Base-by-base conservation (phyloP, 805 yeast genomes). In the Kodamaea hsintzibuensis region DNA sequence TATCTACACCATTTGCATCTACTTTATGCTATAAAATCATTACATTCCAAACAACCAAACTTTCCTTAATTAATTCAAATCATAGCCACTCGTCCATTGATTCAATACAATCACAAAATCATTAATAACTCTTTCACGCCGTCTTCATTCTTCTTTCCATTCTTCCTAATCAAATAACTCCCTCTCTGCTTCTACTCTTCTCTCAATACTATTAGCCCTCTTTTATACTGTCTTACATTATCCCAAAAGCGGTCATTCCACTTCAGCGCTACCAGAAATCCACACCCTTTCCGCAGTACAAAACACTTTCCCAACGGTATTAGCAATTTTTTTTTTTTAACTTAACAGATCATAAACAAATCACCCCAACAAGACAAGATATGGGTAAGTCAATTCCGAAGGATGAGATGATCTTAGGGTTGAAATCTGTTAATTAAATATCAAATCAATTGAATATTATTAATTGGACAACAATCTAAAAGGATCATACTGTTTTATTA, bases 301-400 rank as follows among this genome's bases (percentile, higher is more conserved):
- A 42, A n/a, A 25, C 17, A 17, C 22, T 16, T 16, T 30, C 47
- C 39, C 39, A 27, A 30, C 35, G 16, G 38, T 45, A 43, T 19
- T 45, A 30, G 35, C 38, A 45, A 45, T 27, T 45, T 45, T 45
- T 44, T n/a, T n/a, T 45, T 45, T 45, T 17, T 45, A 30, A 30
- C 35, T 30, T 37, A 39, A 47, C 50, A 47, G 50, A 47, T 47
- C 50, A 47, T 47, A 47, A 47, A 47, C 50, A 47, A 47, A 47
- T 37, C 50, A 47, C 44, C 44, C 44, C 44, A 47, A 38, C 50
- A 45, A 19, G 39, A 42, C 45, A 42, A 47, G 47, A 49, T 16
- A 54, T 54, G 56, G 56, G 56, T 54, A 54, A 37, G 56, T 54
- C 44, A 40, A 40, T 46, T 46, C 35, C 22, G 18, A 13, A 19